These are phyloP conservation scores for Discostella stelligera DNA, from an alignment of 352 stramenopile genomes.

Conservation along the genomic window DNA sequence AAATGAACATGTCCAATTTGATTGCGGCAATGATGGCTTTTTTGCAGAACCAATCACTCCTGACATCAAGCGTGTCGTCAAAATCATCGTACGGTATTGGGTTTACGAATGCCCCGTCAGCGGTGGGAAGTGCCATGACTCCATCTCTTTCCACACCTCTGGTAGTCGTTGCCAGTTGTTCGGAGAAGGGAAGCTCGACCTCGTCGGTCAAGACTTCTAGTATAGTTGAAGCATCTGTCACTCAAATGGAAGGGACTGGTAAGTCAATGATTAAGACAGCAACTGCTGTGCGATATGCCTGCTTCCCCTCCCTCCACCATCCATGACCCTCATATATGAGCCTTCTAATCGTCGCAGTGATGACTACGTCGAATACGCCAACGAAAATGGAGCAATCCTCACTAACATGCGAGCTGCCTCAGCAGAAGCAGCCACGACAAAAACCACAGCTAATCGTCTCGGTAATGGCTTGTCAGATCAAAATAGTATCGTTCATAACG, in stretches of 20 bases:
- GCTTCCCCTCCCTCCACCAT: neutral
- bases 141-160: constrained; percentile 5
- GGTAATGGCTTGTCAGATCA: constrained; percentile 93
- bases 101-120: neutral
- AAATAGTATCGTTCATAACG: constrained; percentile 97
- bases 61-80: constrained; percentile 60
- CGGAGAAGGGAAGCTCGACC: neutral
- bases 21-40: constrained; percentile 97
- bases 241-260: neutral
- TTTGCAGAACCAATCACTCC: constrained; percentile 82
- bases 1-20: constrained; percentile 91
- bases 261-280: neutral
- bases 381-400: neutral
- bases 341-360: neutral
- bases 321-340: neutral
- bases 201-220: constrained; percentile 9
- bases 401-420: neutral
- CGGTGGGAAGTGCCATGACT: neutral
- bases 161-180: neutral
- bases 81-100: neutral
- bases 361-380: neutral
- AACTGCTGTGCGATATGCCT: neutral
- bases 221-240: constrained; percentile 5
- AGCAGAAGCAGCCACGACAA: neutral
- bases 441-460: neutral